These are phyloP conservation scores for Yamadazyma dushanensis DNA, from an alignment of 1,139 yeast genomes.

Conservation along the genomic window DNA sequence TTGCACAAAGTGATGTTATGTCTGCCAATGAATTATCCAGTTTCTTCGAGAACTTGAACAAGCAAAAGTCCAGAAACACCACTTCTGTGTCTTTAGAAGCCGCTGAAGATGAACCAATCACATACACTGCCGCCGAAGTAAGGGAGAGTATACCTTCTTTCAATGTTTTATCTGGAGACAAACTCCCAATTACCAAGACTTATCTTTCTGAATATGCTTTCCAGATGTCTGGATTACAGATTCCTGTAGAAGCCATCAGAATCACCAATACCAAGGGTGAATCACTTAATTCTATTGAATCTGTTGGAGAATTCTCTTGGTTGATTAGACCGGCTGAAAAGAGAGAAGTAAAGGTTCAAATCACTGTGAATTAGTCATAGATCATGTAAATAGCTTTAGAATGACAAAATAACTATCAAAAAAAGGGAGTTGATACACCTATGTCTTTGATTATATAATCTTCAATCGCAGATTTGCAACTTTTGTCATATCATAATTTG, in stretches of 20 bases:
- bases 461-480: too few species aligned
- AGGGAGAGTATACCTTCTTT: conserved; percentile 31
- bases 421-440: too few species aligned
- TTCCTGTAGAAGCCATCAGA: conserved; percentile 27
- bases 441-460: neutral
- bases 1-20: conserved; percentile 21
- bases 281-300: conserved; percentile 21
- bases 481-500: too few species aligned
- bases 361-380: conserved; percentile 7
- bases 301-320: conserved; percentile 32
- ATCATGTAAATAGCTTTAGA: conserved; percentile 6
- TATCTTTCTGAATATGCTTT: conserved; percentile 25
- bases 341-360: conserved; percentile 9
- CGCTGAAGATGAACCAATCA: conserved; percentile 8
- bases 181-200: conserved; percentile 31
- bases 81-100: conserved; percentile 5
- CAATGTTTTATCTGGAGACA: conserved; percentile 19
- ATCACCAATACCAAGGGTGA: conserved; percentile 15
- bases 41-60: conserved; percentile 25
- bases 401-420: conserved; percentile 2
- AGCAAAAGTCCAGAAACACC: conserved; percentile 6
- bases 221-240: conserved; percentile 31
- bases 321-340: conserved; percentile 14
- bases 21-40: conserved; percentile 41
- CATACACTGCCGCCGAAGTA: conserved; percentile 33